Conservation (phyloP, 2,329 filamentous ascomycete genomes). For the Aphanocladium album region DNA sequence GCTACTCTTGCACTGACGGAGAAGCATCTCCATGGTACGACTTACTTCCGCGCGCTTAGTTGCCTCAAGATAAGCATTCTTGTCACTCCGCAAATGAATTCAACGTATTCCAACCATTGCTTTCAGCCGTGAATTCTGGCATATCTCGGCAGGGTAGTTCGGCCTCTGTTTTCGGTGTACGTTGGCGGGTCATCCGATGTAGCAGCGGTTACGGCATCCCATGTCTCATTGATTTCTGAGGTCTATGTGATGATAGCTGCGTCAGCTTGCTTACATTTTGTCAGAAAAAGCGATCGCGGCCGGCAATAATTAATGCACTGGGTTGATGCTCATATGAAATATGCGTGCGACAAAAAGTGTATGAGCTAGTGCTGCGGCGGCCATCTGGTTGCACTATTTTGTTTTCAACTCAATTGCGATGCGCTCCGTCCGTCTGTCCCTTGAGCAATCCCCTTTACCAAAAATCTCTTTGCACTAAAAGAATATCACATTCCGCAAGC, state of each 20-base stretch:
- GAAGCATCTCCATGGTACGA: slow-evolving; percentile 19
- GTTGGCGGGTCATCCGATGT: background rate
- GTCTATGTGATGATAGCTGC: slow-evolving; percentile 18
- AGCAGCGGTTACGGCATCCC: background rate
- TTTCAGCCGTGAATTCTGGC: slow-evolving; percentile 11
- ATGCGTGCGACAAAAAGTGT: slow-evolving; percentile 19
- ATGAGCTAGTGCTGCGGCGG: slow-evolving; percentile 17
- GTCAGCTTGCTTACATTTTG: slow-evolving; percentile 24
- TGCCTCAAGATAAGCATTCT: slow-evolving; percentile 15
- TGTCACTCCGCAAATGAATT: slow-evolving; percentile 19
- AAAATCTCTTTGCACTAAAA: slow-evolving; percentile 12
- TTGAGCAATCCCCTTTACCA: slow-evolving; percentile 17
- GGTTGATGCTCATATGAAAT: slow-evolving; percentile 28
- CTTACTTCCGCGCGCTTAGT: slow-evolving; percentile 19
- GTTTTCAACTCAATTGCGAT: slow-evolving; percentile 17
- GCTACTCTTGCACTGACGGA: slow-evolving; percentile 10
- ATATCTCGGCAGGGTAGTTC: slow-evolving; percentile 15
- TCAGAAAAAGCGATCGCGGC: slow-evolving; percentile 16
- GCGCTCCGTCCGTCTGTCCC: slow-evolving; percentile 12
- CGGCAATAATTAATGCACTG: slow-evolving; percentile 24
- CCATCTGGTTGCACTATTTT: slow-evolving; percentile 22
- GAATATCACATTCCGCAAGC: slow-evolving; percentile 17
- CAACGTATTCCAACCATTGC: slow-evolving; percentile 12
- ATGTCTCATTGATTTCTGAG: slow-evolving; percentile 2
- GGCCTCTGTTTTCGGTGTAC: slow-evolving; percentile 16